phyloP scores from a whole-genome alignment of 441 rosid genomes.

The Populus hybrid region DNA sequence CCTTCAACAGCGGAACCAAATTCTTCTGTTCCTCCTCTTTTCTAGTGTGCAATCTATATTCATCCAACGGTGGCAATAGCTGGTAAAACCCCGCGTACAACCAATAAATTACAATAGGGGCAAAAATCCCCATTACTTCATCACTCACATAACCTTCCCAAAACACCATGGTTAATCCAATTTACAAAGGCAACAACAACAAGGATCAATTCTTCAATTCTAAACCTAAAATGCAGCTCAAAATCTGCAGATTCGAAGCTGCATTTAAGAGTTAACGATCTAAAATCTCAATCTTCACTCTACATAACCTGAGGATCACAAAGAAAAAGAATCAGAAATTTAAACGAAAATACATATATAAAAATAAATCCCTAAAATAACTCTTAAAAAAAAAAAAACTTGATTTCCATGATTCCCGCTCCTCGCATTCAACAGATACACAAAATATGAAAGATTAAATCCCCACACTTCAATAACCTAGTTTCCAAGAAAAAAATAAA shows the following conservation, averaged over 20 bases:
- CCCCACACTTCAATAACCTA: background rate
- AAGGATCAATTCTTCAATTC: background rate
- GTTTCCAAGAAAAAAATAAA: background rate
- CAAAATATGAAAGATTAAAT: no score
- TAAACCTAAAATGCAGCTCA: background rate
- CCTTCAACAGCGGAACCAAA: constrained; percentile 40
- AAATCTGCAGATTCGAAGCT: background rate
- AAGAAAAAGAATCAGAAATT: background rate
- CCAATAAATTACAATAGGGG: constrained; percentile 69
- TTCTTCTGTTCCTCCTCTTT: constrained; percentile 64
- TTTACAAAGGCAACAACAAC: background rate
- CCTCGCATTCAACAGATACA: background rate
- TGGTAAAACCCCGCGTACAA: constrained; percentile 65
- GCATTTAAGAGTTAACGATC: constrained; percentile 3
- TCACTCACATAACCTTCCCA: constrained; percentile 74
- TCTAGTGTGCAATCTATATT: constrained; percentile 52
- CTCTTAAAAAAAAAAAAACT: background rate
- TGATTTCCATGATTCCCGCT: background rate
- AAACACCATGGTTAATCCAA: constrained; percentile 46
- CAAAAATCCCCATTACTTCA: constrained; percentile 66
- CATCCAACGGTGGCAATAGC: constrained; percentile 50
- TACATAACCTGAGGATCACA: constrained; percentile 4
- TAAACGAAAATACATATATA: background rate
- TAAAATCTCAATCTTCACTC: background rate
- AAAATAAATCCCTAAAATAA: background rate